Evolutionary conservation across 352 stramenopile species (phyloP), one percentile per base, ranked within the genome.

Genomic region (Globisporangium polare): DNA sequence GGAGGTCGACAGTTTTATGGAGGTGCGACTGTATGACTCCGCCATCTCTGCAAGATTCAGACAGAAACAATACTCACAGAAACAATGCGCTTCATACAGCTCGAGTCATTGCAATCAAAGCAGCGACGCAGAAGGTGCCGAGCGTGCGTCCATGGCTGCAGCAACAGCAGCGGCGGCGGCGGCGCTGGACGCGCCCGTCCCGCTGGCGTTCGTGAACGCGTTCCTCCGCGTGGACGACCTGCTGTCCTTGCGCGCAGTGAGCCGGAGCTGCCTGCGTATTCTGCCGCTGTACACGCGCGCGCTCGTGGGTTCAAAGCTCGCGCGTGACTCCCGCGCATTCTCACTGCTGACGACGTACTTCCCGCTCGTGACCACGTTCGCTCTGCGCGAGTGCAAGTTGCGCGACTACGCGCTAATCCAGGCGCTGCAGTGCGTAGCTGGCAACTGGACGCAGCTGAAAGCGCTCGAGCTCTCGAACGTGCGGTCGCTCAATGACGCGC

Each of bases 381-480:
- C 37, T 10, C 20, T 66, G n/a, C 60, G 4, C 8, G 52, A 13
- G 4, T 61, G 60, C 35, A 54, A 50, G 27, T 3, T 66, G 13
- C n/a, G n/a, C 5, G 41, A 24, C 26, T 33, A 33, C n/a, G 22
- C 18, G 5, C 26, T 60, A 8, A n/a, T 4, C 10, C 18, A 12
- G 1, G 58, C 27, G 15, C 6, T 65, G 5, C 17, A 63, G 46
- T 24, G 2, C 2, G 15, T 51, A 13, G 15, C 27, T 22, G 9
- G 18, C 3, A 42, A 42, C 6, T 65, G 58, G 58, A 37, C 8
- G 54, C 49, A 71, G 45, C 59, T 91, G n/a, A 49, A 67, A n/a
- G 55, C 75, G 41, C 56, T 90, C 3, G 66, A 73, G 56, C 60
- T 90, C 29, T 72, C 41, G 5, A 69, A 73, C 27, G 69, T 92